Conservation (phyloP, 345 rosid genomes). For the Arabis alpina region DNA sequence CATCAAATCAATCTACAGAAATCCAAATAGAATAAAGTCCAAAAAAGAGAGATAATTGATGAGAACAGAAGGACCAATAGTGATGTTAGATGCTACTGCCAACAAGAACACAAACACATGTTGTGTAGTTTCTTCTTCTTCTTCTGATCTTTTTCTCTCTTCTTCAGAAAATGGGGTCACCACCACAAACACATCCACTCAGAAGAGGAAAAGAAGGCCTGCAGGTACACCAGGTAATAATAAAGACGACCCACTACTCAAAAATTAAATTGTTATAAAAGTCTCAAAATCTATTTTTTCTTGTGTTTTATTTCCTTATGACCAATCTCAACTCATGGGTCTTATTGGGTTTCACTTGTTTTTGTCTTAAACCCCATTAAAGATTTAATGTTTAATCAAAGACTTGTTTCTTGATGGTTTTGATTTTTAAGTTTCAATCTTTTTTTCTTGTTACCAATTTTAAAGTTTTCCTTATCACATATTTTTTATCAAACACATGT, state of each 20-base stretch:
- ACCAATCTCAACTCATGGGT: too few species aligned
- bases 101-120: slow-evolving; percentile 46
- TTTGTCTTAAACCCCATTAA: too few species aligned
- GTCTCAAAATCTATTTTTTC: not conserved
- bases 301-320: not conserved
- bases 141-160: slow-evolving; percentile 56
- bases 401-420: not conserved
- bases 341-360: too few species aligned
- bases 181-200: slow-evolving; percentile 47
- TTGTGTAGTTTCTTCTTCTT: slow-evolving; percentile 52
- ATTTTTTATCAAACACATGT: not conserved
- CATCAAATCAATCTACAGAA: slow-evolving; percentile 40
- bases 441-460: slow-evolving; percentile 3
- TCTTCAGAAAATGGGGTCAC: slow-evolving; percentile 61
- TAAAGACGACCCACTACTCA: slow-evolving; percentile 30
- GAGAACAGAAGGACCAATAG: slow-evolving; percentile 34
- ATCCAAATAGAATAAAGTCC: slow-evolving; percentile 32
- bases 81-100: slow-evolving; percentile 29
- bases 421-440: slow-evolving; percentile 1
- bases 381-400: too few species aligned
- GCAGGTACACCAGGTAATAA: slow-evolving; percentile 88
- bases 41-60: slow-evolving; percentile 32
- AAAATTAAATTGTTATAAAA: not conserved
- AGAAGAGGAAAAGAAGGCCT: slow-evolving; percentile 78
- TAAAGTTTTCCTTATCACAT: not conserved